Percentiles rank a stretch among this genome's conserved stretches.
phyloP scores from a whole-genome alignment of 164 flowering plant genomes.

The Santalum album region DNA sequence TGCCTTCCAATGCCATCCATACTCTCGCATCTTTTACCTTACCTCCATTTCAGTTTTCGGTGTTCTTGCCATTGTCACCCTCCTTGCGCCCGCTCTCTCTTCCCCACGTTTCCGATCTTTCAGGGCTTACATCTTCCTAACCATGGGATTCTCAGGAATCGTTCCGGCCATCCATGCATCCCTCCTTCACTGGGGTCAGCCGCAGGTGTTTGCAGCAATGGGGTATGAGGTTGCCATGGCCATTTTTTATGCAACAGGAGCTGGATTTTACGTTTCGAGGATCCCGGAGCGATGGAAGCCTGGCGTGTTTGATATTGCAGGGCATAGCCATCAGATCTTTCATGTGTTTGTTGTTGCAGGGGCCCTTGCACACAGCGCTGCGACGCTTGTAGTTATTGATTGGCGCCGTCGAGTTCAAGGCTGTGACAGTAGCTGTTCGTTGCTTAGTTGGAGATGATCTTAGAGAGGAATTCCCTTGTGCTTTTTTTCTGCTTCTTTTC shows the following conservation, averaged over 20 bases:
- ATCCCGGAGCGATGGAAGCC: conserved; percentile 92
- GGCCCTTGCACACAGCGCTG: conserved; percentile 72
- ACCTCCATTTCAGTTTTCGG: conserved; percentile 57
- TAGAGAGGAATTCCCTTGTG: not conserved
- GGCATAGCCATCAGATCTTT: conserved; percentile 97
- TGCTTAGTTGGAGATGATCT: conserved; percentile 1
- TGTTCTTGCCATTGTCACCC: conserved; percentile 46
- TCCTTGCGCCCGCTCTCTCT: conserved; percentile 67
- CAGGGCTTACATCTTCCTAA: conserved; percentile 67
- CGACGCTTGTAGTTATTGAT: conserved; percentile 54
- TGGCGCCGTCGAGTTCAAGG: conserved; percentile 43
- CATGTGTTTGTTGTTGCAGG: conserved; percentile 82
- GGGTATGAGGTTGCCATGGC: conserved; percentile 75
- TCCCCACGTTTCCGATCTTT: conserved; percentile 50
- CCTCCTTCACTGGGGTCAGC: conserved; percentile 45
- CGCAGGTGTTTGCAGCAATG: conserved; percentile 37
- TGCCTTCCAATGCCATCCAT: conserved; percentile 56
- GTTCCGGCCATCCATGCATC: conserved; percentile 76
- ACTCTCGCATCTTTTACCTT: conserved; percentile 44
- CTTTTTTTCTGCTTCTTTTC: not conserved
- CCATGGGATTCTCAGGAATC: conserved; percentile 88
- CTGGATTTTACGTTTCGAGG: conserved; percentile 56
- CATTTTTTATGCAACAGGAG: conserved; percentile 53
- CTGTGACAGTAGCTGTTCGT: conserved; percentile 13
- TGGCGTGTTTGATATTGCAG: conserved; percentile 80